A percentile compares a stretch with the other conserved stretches of the same genome.
Conservation (phyloP, 768 basidiomycete genomes). For the Boletus pseudopeckii region DNA sequence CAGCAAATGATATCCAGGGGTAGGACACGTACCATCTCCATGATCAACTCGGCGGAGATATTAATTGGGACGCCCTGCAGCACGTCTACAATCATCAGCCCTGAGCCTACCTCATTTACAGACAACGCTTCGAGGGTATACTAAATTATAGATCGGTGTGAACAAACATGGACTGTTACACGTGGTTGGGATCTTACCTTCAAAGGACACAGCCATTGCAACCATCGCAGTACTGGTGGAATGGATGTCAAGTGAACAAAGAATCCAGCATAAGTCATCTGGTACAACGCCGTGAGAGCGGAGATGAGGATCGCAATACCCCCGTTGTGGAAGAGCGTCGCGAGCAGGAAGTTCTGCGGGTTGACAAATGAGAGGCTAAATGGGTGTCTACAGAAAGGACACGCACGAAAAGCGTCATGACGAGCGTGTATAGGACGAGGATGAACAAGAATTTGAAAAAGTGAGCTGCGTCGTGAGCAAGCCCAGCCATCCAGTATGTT, state of each 20-base stretch:
- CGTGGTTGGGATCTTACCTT: constrained; percentile 38
- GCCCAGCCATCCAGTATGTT: constrained; percentile 95
- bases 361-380: background rate
- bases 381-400: background rate
- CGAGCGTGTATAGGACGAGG: constrained; percentile 78
- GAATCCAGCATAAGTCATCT: constrained; percentile 90
- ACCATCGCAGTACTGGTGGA: constrained; percentile 89
- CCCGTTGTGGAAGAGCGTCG: constrained; percentile 76
- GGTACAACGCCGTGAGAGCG: constrained; percentile 68
- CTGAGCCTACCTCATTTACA: constrained; percentile 90
- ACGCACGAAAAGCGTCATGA: constrained; percentile 82
- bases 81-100: constrained; percentile 76
- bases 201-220: constrained; percentile 86
- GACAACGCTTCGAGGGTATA: constrained; percentile 80
- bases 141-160: constrained; percentile 2
- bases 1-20: background rate
- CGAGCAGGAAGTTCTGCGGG: constrained; percentile 85
- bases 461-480: constrained; percentile 68
- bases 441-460: constrained; percentile 97
- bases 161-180: background rate
- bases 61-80: constrained; percentile 79
- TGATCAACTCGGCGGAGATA: constrained; percentile 78
- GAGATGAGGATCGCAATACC: constrained; percentile 90
- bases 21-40: constrained; percentile 63
- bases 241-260: constrained; percentile 85